Evolutionary conservation across 371 early-diverging fungal species (phyloP).

Genomic region (Rhizopus delemar): DNA sequence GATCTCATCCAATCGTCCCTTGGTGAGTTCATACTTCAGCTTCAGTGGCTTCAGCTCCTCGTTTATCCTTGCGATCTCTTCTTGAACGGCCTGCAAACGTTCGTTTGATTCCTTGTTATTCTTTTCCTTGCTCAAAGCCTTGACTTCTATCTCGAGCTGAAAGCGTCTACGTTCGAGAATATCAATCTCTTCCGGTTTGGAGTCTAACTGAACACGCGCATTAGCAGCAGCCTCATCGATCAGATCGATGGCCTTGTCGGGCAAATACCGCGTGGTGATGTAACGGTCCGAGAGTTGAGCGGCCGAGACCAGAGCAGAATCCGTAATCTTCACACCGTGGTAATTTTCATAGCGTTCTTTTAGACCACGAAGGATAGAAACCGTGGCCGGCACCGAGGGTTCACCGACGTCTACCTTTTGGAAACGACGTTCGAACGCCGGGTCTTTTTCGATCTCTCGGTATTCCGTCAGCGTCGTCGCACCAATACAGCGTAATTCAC

Average conservation of each 20-base stretch:
- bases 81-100: constrained; percentile 75
- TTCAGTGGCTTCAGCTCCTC: constrained; percentile 90
- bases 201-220: constrained; percentile 92
- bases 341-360: constrained; percentile 83
- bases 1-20: constrained; percentile 83
- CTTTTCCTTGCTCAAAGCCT: constrained; percentile 91
- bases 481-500: constrained; percentile 84
- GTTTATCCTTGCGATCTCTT: constrained; percentile 79
- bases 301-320: constrained; percentile 80
- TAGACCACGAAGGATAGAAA: constrained; percentile 85
- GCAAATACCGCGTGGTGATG: constrained; percentile 76
- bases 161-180: constrained; percentile 85
- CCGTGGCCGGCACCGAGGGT: constrained; percentile 79
- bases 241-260: constrained; percentile 88
- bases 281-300: constrained; percentile 80
- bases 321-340: constrained; percentile 85
- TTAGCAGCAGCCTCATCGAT: constrained; percentile 94
- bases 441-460: constrained; percentile 82
- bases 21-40: constrained; percentile 82
- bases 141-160: constrained; percentile 94
- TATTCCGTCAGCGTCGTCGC: constrained; percentile 92
- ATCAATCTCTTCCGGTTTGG: constrained; percentile 95
- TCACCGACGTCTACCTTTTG: constrained; percentile 81
- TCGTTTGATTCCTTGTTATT: constrained; percentile 75
- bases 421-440: constrained; percentile 91